Percentiles rank a stretch among this genome's conserved stretches.
These are phyloP conservation scores for Cordyceps militaris DNA, from an alignment of 2,329 filamentous ascomycete genomes.

Conservation along the genomic window DNA sequence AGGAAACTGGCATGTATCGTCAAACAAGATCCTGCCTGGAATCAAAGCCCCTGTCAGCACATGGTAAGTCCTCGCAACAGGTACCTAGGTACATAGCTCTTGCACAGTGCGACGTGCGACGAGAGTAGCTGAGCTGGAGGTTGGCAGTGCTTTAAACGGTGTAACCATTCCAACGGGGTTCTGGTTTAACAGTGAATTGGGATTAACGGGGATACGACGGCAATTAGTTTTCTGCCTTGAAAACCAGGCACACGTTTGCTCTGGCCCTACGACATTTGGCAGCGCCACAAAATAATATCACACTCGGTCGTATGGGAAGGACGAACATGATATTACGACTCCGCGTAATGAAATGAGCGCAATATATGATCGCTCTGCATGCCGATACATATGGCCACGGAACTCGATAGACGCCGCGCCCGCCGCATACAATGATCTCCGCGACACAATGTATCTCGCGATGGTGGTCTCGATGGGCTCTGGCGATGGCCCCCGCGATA, in stretches of 20 bases:
- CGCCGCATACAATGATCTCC: not conserved
- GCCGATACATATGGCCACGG: not conserved
- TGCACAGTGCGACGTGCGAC: conserved; percentile 7
- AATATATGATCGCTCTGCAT: not conserved
- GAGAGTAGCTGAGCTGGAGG: not conserved
- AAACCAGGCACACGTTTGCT: not conserved
- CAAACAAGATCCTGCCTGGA: no score
- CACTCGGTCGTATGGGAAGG: not conserved
- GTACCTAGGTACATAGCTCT: no score
- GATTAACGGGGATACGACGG: conserved; percentile 8
- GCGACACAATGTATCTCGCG: not conserved
- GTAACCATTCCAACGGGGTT: conserved; percentile 1
- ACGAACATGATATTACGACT: not conserved
- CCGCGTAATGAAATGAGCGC: not conserved
- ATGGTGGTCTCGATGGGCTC: not conserved
- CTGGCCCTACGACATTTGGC: not conserved
- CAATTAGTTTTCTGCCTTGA: not conserved
- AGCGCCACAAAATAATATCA: not conserved
- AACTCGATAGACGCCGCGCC: not conserved
- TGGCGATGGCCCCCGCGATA: not conserved
- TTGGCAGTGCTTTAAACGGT: not conserved
- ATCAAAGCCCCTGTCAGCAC: no score
- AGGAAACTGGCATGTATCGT: no score
- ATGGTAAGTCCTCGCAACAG: no score
- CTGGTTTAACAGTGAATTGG: conserved; percentile 12